phyloP scores from a whole-genome alignment of 2,329 filamentous ascomycete species.

The Alternaria alternata region DNA sequence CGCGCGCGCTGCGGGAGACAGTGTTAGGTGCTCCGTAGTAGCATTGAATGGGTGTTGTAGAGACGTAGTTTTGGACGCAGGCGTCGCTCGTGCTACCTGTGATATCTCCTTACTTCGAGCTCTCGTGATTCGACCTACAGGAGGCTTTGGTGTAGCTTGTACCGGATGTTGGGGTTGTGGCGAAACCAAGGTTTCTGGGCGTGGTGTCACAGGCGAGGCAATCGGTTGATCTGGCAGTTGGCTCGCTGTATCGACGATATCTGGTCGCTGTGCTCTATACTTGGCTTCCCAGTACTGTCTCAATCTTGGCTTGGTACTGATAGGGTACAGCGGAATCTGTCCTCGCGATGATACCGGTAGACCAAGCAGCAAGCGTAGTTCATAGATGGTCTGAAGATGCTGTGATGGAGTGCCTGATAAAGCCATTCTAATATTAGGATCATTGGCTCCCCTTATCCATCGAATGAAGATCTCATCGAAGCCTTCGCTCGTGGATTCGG shows the following conservation, averaged over 20 bases:
- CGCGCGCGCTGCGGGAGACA: not conserved
- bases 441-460: conserved; percentile 25
- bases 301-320: conserved; percentile 5
- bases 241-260: not conserved
- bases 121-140: not conserved
- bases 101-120: not conserved
- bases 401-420: conserved; percentile 16
- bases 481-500: conserved; percentile 15
- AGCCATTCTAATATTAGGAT: conserved; percentile 1
- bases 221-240: not conserved
- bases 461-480: conserved; percentile 23
- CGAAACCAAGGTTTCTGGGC: not conserved
- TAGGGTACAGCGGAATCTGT: conserved; percentile 23
- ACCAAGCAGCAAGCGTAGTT: conserved; percentile 20
- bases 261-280: not conserved
- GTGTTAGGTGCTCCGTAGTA: too few species aligned
- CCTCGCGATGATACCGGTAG: conserved; percentile 20
- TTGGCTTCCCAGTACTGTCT: conserved; percentile 14
- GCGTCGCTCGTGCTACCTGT: not conserved
- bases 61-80: not conserved
- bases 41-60: not conserved
- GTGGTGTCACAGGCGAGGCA: not conserved
- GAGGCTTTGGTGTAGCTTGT: not conserved
- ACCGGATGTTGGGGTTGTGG: not conserved
- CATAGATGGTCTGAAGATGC: conserved; percentile 25